Base-by-base conservation (phyloP, 345 rosid genomes). In the Citropsis articulata region DNA sequence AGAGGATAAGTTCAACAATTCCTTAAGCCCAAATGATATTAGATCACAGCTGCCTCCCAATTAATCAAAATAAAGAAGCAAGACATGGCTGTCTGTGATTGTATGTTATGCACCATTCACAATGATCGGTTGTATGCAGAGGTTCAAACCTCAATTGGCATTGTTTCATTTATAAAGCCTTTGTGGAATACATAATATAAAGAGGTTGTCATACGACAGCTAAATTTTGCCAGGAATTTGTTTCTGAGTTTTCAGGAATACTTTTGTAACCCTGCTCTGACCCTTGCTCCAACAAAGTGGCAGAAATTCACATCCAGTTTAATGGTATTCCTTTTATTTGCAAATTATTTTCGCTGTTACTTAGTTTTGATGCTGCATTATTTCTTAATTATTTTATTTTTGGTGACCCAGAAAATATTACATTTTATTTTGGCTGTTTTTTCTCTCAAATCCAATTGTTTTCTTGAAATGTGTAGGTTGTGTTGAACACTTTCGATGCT, bases 401-500 rank as follows among this genome's bases (percentile, higher is more conserved):
- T 31, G 1, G 14, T 76, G 57, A 33, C n/a, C 36, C 8, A 35
- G 1, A 65, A 65, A 50, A 4, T 25, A 27, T 69, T 61, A 14
- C 6, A 21, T 16, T 80, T 75, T 48, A 30, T 63, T 45, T 12
- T 21, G 6, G 22, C 50, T 31, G 50, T 42, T 72, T 66, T 42
- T 64, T 31, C 25, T 55, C 14, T 67, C 53, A 68, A 62, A 53
- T 10, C 75, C 53, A 77, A 60, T 36, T 7, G 71, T 81, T 77
- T 71, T 57, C 71, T 75, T 63, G 79, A 83, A 76, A 77, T 86
- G 53, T 85, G 31, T 82, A 96, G 99, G 95, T 90, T 79, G 98
- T 96, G 72, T 75, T 96, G 86, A 89, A 86, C 81, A 90, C 99
- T 80, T 96, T 96, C 77, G 97, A 96, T 59, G 95, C 98, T 56